Conservation (phyloP, 352 stramenopile genomes). For the Thraustochytrium sp. region DNA sequence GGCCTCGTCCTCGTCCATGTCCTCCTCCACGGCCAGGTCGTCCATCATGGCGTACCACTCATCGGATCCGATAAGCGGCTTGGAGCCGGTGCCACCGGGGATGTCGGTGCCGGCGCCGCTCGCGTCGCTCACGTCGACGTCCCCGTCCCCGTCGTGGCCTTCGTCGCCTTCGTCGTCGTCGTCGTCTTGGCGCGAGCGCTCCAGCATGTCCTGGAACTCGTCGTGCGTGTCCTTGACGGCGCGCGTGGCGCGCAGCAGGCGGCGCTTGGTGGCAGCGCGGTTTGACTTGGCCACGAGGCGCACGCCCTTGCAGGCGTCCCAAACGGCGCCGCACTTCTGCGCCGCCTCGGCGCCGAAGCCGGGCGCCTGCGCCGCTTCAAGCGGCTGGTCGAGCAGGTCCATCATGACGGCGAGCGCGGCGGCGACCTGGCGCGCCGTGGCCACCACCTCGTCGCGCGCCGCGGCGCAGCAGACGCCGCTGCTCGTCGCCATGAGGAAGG, state of each 20-base stretch:
- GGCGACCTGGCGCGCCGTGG: not conserved
- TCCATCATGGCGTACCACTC: constrained; percentile 42
- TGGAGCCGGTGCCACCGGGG: not conserved
- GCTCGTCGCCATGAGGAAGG: constrained; percentile 8
- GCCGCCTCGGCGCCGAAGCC: not conserved
- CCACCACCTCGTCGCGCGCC: not conserved
- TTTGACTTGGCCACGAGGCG: constrained; percentile 18
- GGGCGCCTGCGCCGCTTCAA: not conserved
- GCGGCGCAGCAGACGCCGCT: not conserved
- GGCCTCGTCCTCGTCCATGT: constrained; percentile 1
- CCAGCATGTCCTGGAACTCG: constrained; percentile 1
- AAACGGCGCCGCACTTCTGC: not conserved
- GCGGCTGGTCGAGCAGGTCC: not conserved
- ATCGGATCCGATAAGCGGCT: not conserved
- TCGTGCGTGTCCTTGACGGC: constrained; percentile 19
- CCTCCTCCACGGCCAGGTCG: not conserved
- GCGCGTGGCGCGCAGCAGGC: not conserved
- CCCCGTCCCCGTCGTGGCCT: not conserved
- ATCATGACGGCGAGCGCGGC: not conserved
- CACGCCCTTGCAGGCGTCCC: constrained; percentile 16
- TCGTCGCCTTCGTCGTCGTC: too few species aligned
- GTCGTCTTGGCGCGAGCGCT: not conserved
- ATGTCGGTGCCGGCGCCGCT: too few species aligned
- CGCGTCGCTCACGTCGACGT: not conserved
- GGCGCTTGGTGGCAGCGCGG: not conserved